phyloP scores from a whole-genome alignment of 2,329 filamentous ascomycete species.

The Beauveria sp. region DNA sequence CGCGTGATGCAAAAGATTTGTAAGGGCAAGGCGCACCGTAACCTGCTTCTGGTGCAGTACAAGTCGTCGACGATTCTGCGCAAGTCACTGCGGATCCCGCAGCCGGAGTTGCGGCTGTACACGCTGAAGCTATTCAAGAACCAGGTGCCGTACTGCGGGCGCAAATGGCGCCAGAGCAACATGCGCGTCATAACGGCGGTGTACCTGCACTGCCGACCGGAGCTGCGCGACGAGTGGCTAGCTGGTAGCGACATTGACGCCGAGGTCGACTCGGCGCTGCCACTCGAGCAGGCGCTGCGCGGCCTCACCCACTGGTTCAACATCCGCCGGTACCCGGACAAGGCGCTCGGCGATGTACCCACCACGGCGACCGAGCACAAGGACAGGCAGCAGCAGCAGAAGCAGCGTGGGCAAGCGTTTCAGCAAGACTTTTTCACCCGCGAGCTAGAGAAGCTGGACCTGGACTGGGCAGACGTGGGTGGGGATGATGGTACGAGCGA shows the following conservation, averaged over 20 bases:
- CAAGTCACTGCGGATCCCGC: constrained; percentile 84
- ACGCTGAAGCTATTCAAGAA: constrained; percentile 98
- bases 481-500: constrained; percentile 27
- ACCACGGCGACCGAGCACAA: constrained; percentile 53
- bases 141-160: constrained; percentile 94
- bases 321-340: constrained; percentile 70
- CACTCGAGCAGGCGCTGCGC: constrained; percentile 82
- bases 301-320: constrained; percentile 95
- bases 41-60: constrained; percentile 88
- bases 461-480: constrained; percentile 38
- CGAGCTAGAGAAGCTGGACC: constrained; percentile 66
- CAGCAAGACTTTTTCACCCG: constrained; percentile 71
- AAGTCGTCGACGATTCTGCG: constrained; percentile 89
- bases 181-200: constrained; percentile 98
- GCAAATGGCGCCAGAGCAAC: constrained; percentile 96
- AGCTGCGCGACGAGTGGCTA: constrained; percentile 92
- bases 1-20: constrained; percentile 97
- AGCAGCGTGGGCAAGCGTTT: neutral
- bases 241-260: constrained; percentile 85
- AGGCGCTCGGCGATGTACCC: constrained; percentile 55
- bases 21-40: constrained; percentile 90
- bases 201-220: constrained; percentile 86
- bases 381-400: neutral
- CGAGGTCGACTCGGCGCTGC: constrained; percentile 87
- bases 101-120: constrained; percentile 81